These are phyloP conservation scores for Carex pumila DNA, from an alignment of 176 grass and related monocot species.

Conservation along the genomic window DNA sequence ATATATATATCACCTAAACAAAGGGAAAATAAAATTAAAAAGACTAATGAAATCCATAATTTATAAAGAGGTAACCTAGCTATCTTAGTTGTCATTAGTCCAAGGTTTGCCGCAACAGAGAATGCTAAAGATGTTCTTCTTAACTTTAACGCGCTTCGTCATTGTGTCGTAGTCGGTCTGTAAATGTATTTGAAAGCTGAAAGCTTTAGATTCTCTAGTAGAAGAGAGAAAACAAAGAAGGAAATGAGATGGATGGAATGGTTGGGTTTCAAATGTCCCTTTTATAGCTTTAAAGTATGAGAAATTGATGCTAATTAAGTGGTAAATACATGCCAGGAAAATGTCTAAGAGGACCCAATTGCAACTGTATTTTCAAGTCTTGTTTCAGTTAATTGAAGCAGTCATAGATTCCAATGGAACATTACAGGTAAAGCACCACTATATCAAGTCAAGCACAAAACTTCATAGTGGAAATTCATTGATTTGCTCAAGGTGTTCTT, in stretches of 20 bases:
- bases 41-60: background rate
- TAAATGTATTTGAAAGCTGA: background rate
- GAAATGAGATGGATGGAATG: background rate
- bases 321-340: no score
- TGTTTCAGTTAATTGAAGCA: background rate
- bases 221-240: background rate
- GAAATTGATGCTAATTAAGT: background rate
- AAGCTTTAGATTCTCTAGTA: background rate
- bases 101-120: constrained; percentile 4
- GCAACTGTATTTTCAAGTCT: background rate
- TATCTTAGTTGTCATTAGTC: background rate
- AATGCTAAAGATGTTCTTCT: background rate
- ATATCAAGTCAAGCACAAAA: background rate
- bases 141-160: constrained; percentile 2
- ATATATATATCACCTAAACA: no score
- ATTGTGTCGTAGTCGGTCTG: background rate
- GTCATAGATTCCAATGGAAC: background rate
- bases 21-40: no score
- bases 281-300: background rate
- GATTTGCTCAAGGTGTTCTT: background rate
- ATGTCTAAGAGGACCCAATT: background rate
- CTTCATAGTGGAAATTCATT: background rate
- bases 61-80: background rate
- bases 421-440: background rate
- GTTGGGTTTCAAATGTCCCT: background rate